Evolutionary conservation across 75 land plant genomes (phyloP), one percentile per base, ranked within the genome.

Genomic region (Chamaecyparis obtusa): DNA sequence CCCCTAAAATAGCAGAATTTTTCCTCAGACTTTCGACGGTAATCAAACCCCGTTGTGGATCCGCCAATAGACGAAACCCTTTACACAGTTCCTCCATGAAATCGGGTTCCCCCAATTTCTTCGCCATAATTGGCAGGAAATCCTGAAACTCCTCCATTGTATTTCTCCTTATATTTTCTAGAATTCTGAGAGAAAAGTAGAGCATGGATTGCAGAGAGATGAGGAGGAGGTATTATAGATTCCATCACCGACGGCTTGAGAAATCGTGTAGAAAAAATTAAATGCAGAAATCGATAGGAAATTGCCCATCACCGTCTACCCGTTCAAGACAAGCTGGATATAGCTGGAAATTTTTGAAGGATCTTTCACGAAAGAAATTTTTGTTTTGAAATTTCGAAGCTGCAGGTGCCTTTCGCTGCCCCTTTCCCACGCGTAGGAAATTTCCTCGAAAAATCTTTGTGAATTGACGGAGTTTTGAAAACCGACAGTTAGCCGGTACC

Each of bases 11-110:
- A 14, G 87, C 86, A 6, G 94, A 84, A 74, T 93, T 93, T 79
- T 67, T 90, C 92, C 87, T 92, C 90, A 96, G 86, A 90, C 97
- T 96, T 79, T 90, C 92, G 35, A 93, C 83, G 2, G 97, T 96
- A 85, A 96, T 96, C 75, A 93, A 69, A 6, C 90, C 89, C 43
- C 80, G 86, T 33, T 81, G 80, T 14, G 87, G 76, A 83, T 94
- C 96, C 85, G 88, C 90, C 71, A 96, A 86, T 83, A 92, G 86
- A 49, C 82, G 86, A 64, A 96, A 96, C 81, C 96, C 96, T 13
- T 93, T 94, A 88, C 91, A 91, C 15, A 96, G 93, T 93, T 96
- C 97, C 84, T 46, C 86, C 92, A 96, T 87, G 56, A 96, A 91
- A 83, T 92, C 97, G 44, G 90, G 88, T n/a, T 90, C 90, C 17